Conservation (phyloP, 345 rosid species). For the Gossypioides kirkii region DNA sequence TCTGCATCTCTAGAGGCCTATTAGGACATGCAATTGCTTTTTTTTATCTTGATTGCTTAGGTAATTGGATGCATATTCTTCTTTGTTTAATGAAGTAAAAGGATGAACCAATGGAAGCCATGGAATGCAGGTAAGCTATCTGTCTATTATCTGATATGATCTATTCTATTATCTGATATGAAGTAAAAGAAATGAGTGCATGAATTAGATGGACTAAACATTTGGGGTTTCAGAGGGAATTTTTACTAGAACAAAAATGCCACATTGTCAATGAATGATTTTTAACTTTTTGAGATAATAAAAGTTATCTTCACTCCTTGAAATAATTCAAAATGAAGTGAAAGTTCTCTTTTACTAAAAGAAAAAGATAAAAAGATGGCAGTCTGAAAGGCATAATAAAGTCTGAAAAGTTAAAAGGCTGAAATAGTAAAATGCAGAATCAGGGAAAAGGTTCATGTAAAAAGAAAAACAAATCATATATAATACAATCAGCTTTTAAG, state of each 20-base stretch:
- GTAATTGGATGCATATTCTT: neutral
- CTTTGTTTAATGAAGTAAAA: neutral
- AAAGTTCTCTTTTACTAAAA: neutral
- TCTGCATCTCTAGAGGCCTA: neutral
- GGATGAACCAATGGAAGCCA: neutral
- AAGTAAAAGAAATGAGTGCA: no score
- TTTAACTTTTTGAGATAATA: neutral
- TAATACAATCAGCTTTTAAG: neutral
- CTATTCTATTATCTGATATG: no score
- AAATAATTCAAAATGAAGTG: neutral
- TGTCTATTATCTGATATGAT: no score
- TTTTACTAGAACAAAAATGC: neutral
- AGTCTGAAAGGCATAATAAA: slow-evolving; percentile 5
- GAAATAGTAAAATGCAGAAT: slow-evolving; percentile 12
- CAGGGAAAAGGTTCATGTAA: neutral
- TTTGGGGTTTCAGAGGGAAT: neutral
- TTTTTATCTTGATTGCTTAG: slow-evolving; percentile 4
- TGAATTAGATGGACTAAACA: neutral
- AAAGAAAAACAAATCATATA: neutral
- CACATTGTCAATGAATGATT: neutral
- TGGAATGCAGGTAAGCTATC: no score
- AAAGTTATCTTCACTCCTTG: neutral
- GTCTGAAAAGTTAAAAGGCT: slow-evolving; percentile 11
- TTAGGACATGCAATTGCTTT: slow-evolving; percentile 2
- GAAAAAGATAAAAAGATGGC: slow-evolving; percentile 3